Evolutionary conservation across 306 rosid species (phyloP).

Genomic region (Oemleria cerasiformis): DNA sequence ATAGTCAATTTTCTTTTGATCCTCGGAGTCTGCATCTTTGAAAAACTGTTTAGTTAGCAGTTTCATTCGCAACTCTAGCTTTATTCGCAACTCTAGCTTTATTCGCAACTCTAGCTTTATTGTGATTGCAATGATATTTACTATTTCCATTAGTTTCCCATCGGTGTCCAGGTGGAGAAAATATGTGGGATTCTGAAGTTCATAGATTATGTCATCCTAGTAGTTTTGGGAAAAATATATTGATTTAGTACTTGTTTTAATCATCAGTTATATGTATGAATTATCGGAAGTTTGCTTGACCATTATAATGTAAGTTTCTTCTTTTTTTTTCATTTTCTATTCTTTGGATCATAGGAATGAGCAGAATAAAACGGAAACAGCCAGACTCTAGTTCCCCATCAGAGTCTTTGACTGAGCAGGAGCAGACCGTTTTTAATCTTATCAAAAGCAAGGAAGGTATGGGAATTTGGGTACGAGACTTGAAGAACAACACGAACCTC

Average conservation of each 20-base stretch:
- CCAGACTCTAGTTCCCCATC: slow-evolving; percentile 31
- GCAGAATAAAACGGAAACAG: slow-evolving; percentile 50
- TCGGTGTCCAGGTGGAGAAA: background rate
- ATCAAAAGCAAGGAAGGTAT: slow-evolving; percentile 49
- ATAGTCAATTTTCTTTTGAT: too few species aligned
- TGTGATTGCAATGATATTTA: too few species aligned
- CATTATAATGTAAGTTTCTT: slow-evolving; percentile 6
- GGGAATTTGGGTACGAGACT: slow-evolving; percentile 62
- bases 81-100: too few species aligned
- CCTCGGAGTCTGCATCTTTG: too few species aligned
- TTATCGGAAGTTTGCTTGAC: slow-evolving; percentile 10
- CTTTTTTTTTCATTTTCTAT: background rate
- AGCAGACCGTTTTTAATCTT: slow-evolving; percentile 41
- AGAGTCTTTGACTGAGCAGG: slow-evolving; percentile 42
- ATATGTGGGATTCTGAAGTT: background rate
- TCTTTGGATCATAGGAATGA: slow-evolving; percentile 45
- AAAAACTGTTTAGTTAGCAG: too few species aligned
- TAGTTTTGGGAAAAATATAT: background rate
- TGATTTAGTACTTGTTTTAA: background rate
- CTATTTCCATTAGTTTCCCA: too few species aligned
- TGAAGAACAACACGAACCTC: slow-evolving; percentile 51
- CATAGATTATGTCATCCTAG: background rate
- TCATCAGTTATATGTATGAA: background rate
- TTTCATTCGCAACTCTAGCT: too few species aligned
- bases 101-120: too few species aligned